Percentiles rank a stretch among this genome's conserved stretches.
phyloP scores from a whole-genome alignment of 176 grass and related monocot species.

The Poa annua region DNA sequence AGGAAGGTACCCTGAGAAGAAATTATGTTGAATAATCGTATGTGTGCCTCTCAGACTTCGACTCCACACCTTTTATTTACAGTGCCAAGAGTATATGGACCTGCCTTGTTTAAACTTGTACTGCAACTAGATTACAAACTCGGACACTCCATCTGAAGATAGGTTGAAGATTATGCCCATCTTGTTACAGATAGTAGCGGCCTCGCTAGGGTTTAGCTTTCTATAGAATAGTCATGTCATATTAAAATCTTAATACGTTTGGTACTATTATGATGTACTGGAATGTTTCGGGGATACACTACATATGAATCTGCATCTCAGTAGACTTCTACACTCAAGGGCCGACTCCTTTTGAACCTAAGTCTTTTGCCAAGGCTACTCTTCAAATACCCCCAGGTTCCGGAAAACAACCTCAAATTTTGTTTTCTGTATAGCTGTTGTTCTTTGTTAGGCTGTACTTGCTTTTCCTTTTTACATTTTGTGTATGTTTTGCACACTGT shows the following conservation, averaged over 20 bases:
- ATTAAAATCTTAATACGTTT: neutral
- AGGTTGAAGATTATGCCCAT: neutral
- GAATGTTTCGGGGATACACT: neutral
- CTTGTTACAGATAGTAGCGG: neutral
- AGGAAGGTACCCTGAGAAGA: neutral
- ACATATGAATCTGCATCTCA: neutral
- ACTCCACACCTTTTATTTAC: neutral
- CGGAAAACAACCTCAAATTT: neutral
- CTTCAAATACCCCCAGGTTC: neutral
- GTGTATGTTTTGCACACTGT: neutral
- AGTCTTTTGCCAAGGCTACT: neutral
- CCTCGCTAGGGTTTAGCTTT: neutral
- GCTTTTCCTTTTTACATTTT: neutral
- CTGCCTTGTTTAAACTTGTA: neutral
- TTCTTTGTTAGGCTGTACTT: neutral
- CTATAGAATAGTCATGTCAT: neutral
- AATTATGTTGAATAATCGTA: conserved; percentile 3
- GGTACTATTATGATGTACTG: neutral
- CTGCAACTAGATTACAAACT: neutral
- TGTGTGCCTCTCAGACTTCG: neutral
- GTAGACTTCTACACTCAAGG: neutral
- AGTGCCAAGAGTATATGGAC: neutral
- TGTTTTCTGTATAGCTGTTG: neutral
- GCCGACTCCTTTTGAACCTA: neutral
- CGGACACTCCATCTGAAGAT: neutral